Percentiles rank a stretch among this genome's conserved stretches.
Evolutionary conservation across 306 rosid species (phyloP).

Genomic region (Senna siamea): DNA sequence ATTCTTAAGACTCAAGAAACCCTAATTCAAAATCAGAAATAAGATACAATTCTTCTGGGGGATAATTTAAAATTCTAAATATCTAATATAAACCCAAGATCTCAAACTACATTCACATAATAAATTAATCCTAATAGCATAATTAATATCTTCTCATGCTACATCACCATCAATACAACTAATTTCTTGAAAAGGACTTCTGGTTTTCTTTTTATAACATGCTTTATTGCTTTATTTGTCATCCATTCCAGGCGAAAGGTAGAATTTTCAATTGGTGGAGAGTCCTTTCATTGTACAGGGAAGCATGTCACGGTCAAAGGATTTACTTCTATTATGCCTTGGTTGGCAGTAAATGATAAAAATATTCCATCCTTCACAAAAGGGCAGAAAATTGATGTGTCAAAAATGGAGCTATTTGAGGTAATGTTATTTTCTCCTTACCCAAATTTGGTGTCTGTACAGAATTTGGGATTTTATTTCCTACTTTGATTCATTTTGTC

Average conservation of each 20-base stretch:
- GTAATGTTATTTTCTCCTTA: constrained; percentile 45
- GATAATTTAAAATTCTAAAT: background rate
- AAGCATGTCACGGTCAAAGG: constrained; percentile 67
- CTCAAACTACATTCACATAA: background rate
- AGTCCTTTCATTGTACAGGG: constrained; percentile 86
- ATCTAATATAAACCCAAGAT: background rate
- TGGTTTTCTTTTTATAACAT: constrained; percentile 2
- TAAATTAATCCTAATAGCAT: background rate
- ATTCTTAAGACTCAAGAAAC: background rate
- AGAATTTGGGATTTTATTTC: background rate
- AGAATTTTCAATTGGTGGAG: constrained; percentile 81
- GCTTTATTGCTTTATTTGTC: constrained; percentile 6
- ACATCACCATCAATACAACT: background rate
- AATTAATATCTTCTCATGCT: background rate
- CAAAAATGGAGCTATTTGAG: constrained; percentile 85
- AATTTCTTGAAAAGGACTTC: background rate
- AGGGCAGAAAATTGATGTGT: constrained; percentile 80
- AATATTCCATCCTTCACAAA: constrained; percentile 76
- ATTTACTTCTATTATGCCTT: constrained; percentile 88
- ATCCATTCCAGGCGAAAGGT: constrained; percentile 71
- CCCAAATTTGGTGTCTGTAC: constrained; percentile 26
- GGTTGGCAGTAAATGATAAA: constrained; percentile 88
- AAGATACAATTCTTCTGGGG: background rate
- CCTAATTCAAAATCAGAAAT: background rate
- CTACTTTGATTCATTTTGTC: constrained; percentile 1